Percentiles rank a stretch among this genome's conserved stretches.
These are phyloP conservation scores for Monilinia fructicola DNA, from an alignment of 2,329 filamentous ascomycete species.

Conservation along the genomic window DNA sequence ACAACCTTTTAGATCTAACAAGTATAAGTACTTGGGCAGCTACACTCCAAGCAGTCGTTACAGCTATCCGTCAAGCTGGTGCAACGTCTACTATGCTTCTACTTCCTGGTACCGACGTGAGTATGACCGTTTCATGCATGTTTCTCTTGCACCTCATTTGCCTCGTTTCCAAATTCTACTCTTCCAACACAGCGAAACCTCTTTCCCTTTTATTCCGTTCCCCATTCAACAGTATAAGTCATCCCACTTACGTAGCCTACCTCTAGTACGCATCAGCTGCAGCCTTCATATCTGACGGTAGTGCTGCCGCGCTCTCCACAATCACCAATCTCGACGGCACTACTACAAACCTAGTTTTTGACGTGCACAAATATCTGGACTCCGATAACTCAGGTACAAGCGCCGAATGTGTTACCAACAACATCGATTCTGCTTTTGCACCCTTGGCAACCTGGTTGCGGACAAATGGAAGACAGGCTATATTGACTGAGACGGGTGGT, in stretches of 20 bases:
- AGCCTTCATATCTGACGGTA: slow-evolving; percentile 50
- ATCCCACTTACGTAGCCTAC: neutral
- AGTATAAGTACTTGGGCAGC: slow-evolving; percentile 51
- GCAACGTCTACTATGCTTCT: slow-evolving; percentile 63
- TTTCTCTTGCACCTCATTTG: neutral
- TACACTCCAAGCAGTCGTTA: slow-evolving; percentile 62
- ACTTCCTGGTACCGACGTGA: slow-evolving; percentile 56
- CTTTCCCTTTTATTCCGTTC: too few species aligned
- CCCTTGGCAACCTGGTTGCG: slow-evolving; percentile 50
- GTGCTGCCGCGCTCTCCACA: slow-evolving; percentile 50
- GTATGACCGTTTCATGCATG: neutral
- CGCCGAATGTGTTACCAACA: slow-evolving; percentile 53
- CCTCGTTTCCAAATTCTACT: neutral
- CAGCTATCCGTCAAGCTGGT: slow-evolving; percentile 63
- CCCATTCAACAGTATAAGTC: neutral
- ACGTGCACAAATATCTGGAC: slow-evolving; percentile 63
- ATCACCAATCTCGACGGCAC: slow-evolving; percentile 60
- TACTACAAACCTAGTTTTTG: slow-evolving; percentile 56
- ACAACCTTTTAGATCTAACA: slow-evolving; percentile 45
- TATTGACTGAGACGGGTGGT: slow-evolving; percentile 55
- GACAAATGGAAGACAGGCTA: slow-evolving; percentile 48
- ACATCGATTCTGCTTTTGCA: slow-evolving; percentile 48
- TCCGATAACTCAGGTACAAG: slow-evolving; percentile 55
- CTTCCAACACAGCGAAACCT: neutral
- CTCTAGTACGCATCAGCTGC: slow-evolving; percentile 51